Evolutionary conservation across 306 rosid species (phyloP), one percentile per base, ranked within the genome.

Genomic region (Cicer bijugum): DNA sequence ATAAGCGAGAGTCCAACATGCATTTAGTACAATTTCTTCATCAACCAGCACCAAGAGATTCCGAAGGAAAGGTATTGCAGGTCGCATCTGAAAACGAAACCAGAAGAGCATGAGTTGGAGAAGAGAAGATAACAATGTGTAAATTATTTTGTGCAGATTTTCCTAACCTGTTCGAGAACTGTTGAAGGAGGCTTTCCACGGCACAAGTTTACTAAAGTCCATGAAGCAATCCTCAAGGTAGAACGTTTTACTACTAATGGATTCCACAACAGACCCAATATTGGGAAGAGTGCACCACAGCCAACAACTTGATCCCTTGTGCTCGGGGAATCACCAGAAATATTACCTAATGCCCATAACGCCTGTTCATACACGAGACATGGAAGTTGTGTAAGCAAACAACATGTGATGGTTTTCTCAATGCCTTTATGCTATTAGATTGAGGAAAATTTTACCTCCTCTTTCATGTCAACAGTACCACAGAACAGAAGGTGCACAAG

Each of bases 91-190:
- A 58, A 58, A 58, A 58, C 3, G 39, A 28, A 19, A 58, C 28
- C 15, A 58, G 9, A 16, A 12, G 40, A 58, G 40, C 64, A 58
- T 58, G 42, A 58, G 42, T 58, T 28, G 16, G 16, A 58, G 16
- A 58, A 28, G 16, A 28, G 42, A 58, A 58, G 64, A 58, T 58
- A 52, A 58, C 14, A 10, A 57, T 57, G 63, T 57, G 14, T 10
- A 55, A 55, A 55, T 7, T 19, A 58, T 28, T 6, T 6, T 58
- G 33, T 33, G 65, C 6, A 59, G 2, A 0, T 28, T 28, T 12
- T 12, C 65, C 10, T 9, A 20, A 59, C 65, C 65, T 59, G 17
- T 28, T 59, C 6, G 2, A 2, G 33, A 23, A 59, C 43, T 4
- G 5, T 33, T 33, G 42, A 17, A 33, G 12, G 17, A 12, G 65